These are phyloP conservation scores for Macrophomina phaseolina DNA, from an alignment of 2,329 filamentous ascomycete species.

Conservation along the genomic window DNA sequence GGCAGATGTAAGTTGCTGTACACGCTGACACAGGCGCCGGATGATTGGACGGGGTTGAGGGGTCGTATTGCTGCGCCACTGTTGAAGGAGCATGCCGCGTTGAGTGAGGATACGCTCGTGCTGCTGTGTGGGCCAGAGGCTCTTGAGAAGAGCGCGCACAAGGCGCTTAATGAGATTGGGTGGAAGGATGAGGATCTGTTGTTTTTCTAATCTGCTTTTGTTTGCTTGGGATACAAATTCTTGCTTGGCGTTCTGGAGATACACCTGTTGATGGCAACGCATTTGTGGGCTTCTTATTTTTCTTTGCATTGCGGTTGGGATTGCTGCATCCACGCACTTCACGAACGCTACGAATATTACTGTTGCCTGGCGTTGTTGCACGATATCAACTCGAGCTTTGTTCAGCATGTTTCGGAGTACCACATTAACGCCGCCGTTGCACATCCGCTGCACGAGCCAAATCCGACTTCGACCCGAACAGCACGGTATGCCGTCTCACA, in stretches of 20 bases:
- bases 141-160: slow-evolving; percentile 71
- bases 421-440: neutral
- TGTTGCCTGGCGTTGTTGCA: neutral
- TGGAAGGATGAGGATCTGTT: slow-evolving; percentile 76
- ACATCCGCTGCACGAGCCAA: neutral
- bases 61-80: slow-evolving; percentile 71
- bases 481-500: neutral
- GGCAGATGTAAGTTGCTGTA: slow-evolving; percentile 70
- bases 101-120: slow-evolving; percentile 62
- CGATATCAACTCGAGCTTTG: no score
- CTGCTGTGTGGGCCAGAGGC: slow-evolving; percentile 80
- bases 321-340: neutral
- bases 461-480: neutral
- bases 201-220: slow-evolving; percentile 65
- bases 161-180: slow-evolving; percentile 64
- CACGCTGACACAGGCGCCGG: slow-evolving; percentile 68
- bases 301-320: neutral
- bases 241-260: slow-evolving; percentile 3
- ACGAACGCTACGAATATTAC: neutral
- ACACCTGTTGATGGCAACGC: neutral
- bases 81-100: slow-evolving; percentile 62
- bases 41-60: slow-evolving; percentile 69
- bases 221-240: neutral
- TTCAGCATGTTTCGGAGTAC: no score
- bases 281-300: neutral